Conservation (phyloP, 441 rosid genomes). For the Manihot esculenta region DNA sequence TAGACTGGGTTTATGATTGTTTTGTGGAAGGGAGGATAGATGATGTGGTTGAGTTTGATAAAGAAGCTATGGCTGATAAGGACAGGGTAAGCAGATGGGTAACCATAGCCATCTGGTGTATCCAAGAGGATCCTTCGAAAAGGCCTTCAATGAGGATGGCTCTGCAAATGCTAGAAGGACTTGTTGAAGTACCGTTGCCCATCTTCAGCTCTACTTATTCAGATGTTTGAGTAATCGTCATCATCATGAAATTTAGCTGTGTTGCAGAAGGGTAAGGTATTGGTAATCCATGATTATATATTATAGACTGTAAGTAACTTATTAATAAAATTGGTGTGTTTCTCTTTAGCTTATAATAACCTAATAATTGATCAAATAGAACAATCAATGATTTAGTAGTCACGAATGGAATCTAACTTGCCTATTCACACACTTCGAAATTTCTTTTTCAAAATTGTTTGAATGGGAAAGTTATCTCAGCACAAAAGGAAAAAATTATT, state of each 20-base stretch:
- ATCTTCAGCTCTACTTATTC: background rate
- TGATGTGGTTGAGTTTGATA: slow-evolving; percentile 8
- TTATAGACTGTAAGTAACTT: too few relatives aligned
- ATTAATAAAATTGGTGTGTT: too few relatives aligned
- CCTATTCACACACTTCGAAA: too few relatives aligned
- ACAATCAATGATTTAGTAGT: too few relatives aligned
- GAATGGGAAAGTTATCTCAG: too few relatives aligned
- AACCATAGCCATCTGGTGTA: slow-evolving; percentile 19
- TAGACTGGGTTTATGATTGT: slow-evolving; percentile 24
- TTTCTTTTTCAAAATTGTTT: too few relatives aligned
- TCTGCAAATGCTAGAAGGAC: slow-evolving; percentile 24
- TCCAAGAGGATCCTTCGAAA: slow-evolving; percentile 25
- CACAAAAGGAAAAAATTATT: too few relatives aligned
- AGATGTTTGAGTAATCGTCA: background rate
- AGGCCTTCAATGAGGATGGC: slow-evolving; percentile 25
- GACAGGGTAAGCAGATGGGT: slow-evolving; percentile 19
- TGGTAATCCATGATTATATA: too few relatives aligned
- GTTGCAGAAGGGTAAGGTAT: background rate
- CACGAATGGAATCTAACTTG: too few relatives aligned
- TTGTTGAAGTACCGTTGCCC: background rate
- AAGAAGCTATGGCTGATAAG: slow-evolving; percentile 7
- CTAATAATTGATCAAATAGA: too few relatives aligned
- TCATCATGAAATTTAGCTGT: background rate
- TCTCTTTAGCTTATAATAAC: too few relatives aligned
- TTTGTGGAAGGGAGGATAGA: slow-evolving; percentile 6